These are phyloP conservation scores for Daldinia grandis DNA, from an alignment of 495 filamentous ascomycete species.

Conservation along the genomic window DNA sequence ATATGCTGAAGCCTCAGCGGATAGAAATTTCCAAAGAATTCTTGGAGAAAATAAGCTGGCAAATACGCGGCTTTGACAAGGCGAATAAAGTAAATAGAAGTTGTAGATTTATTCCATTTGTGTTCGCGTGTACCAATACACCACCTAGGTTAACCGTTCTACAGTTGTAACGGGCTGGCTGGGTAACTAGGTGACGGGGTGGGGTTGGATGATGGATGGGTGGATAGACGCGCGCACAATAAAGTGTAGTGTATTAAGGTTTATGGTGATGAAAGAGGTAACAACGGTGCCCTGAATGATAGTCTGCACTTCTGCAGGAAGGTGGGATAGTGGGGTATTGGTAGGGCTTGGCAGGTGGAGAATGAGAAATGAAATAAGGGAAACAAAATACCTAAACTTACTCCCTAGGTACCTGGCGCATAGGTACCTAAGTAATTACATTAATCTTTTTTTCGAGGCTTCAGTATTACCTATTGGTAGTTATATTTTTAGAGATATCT, in stretches of 20 bases:
- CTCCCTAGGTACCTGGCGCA: neutral
- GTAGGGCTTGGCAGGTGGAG: slow-evolving; percentile 3
- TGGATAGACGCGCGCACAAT: slow-evolving; percentile 1
- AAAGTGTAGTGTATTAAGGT: slow-evolving; percentile 7
- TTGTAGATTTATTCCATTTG: neutral
- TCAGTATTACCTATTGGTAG: too few species aligned
- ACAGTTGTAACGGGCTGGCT: slow-evolving; percentile 14
- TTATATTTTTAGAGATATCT: neutral
- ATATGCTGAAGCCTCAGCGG: neutral
- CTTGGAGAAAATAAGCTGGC: neutral
- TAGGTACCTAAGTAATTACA: too few species aligned
- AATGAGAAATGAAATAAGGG: neutral
- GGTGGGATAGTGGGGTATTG: slow-evolving; percentile 15
- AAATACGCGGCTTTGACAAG: neutral
- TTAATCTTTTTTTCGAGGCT: too few species aligned
- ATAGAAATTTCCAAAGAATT: neutral
- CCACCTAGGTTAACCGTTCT: slow-evolving; percentile 19
- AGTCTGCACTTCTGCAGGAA: slow-evolving; percentile 7
- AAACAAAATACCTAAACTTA: neutral
- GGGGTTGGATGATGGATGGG: slow-evolving; percentile 4
- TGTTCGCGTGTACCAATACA: slow-evolving; percentile 12
- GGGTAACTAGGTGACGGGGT: slow-evolving; percentile 23
- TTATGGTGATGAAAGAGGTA: slow-evolving; percentile 4
- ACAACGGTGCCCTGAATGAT: neutral
- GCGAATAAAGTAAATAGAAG: slow-evolving; percentile 1